phyloP scores from a whole-genome alignment of 116 monocot genomes.

The Papilionanthe hybrid region DNA sequence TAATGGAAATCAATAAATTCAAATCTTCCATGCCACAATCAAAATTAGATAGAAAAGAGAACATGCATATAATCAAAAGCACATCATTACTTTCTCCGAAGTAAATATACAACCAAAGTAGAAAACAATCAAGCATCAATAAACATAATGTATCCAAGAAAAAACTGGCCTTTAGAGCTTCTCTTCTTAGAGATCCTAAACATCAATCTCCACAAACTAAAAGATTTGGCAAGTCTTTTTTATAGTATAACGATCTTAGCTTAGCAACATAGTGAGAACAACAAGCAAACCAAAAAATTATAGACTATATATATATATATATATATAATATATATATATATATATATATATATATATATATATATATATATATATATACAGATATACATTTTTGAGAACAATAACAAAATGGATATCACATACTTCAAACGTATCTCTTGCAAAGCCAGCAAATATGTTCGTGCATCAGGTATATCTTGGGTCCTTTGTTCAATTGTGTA shows the following conservation, averaged over 20 bases:
- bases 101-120: too few relatives aligned
- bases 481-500: slow-evolving; percentile 67
- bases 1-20: too few relatives aligned
- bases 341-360: too few relatives aligned
- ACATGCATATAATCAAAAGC: too few relatives aligned
- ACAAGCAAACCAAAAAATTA: not conserved
- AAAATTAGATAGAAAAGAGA: too few relatives aligned
- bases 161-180: not conserved
- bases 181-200: not conserved
- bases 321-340: too few relatives aligned
- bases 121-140: not conserved
- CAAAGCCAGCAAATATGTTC: slow-evolving; percentile 75
- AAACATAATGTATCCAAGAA: not conserved
- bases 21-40: too few relatives aligned
- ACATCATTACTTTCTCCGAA: too few relatives aligned
- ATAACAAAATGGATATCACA: not conserved
- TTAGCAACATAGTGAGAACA: not conserved
- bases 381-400: not conserved
- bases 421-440: slow-evolving; percentile 89
- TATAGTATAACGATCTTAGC: not conserved
- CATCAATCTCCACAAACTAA: not conserved
- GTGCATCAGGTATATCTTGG: slow-evolving; percentile 81
- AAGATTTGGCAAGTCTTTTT: not conserved
- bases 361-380: too few relatives aligned
- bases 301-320: not conserved